These are phyloP conservation scores for Cymodocea nodosa DNA, from an alignment of 116 monocot species.

Conservation along the genomic window DNA sequence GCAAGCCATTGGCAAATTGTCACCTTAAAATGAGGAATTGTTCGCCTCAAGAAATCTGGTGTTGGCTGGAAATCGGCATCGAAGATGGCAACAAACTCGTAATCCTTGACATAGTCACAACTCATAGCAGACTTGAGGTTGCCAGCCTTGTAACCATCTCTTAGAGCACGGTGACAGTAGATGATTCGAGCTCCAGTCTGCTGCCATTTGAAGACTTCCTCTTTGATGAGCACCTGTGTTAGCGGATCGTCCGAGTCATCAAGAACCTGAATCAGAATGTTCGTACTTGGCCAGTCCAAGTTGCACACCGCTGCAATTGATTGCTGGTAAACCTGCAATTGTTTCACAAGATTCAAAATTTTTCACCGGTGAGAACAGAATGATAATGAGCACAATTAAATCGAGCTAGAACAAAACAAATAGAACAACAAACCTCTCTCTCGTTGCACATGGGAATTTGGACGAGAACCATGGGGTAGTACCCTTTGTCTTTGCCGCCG, in stretches of 20 bases:
- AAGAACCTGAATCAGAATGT: constrained; percentile 67
- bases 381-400: too few relatives aligned
- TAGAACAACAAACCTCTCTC: constrained; percentile 45
- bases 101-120: constrained; percentile 86
- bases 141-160: constrained; percentile 94
- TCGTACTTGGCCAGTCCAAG: constrained; percentile 67
- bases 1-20: background rate
- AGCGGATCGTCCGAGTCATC: constrained; percentile 67
- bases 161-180: constrained; percentile 57
- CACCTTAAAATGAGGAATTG: constrained; percentile 88
- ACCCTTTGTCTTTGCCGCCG: constrained; percentile 15
- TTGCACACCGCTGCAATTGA: constrained; percentile 85
- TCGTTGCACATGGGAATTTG: constrained; percentile 99
- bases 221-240: constrained; percentile 60
- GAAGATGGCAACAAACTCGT: constrained; percentile 89
- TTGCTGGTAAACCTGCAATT: constrained; percentile 68
- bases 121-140: constrained; percentile 94
- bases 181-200: constrained; percentile 50
- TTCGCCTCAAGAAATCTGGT: constrained; percentile 72
- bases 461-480: constrained; percentile 85
- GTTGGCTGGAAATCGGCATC: constrained; percentile 89
- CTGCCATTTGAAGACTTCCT: constrained; percentile 81
- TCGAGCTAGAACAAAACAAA: background rate
- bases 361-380: too few relatives aligned
- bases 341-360: too few relatives aligned